phyloP scores from a whole-genome alignment of 1,284 basidiomycete species.

The Papiliotrema fonsecae region DNA sequence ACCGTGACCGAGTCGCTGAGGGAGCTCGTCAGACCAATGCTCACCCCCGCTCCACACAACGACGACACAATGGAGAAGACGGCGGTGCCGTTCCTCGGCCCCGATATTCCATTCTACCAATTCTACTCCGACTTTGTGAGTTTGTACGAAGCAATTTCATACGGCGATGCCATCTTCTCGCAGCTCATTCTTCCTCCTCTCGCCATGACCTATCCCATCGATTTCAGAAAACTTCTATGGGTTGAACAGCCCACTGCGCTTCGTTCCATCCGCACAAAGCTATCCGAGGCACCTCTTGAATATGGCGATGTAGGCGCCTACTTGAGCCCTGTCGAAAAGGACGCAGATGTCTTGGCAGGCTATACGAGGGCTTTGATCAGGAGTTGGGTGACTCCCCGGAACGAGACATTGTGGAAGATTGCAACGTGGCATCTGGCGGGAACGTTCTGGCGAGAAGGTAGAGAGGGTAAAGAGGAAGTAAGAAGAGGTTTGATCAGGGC shows the following conservation, averaged over 20 bases:
- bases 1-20: constrained; percentile 59
- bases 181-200: constrained; percentile 71
- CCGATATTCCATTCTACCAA: constrained; percentile 74
- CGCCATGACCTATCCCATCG: constrained; percentile 62
- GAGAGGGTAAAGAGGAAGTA: neutral
- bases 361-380: constrained; percentile 47
- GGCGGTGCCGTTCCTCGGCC: constrained; percentile 60
- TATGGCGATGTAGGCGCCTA: constrained; percentile 55
- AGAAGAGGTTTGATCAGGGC: constrained; percentile 2
- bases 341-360: constrained; percentile 60
- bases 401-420: constrained; percentile 60
- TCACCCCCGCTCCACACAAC: neutral
- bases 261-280: constrained; percentile 53
- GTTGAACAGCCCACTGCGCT: constrained; percentile 63
- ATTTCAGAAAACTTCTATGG: constrained; percentile 84
- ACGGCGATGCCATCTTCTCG: constrained; percentile 72
- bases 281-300: constrained; percentile 30
- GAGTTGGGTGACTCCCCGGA: constrained; percentile 34
- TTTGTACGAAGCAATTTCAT: constrained; percentile 85
- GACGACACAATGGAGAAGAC: constrained; percentile 55
- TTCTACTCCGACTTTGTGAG: constrained; percentile 88
- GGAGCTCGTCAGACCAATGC: constrained; percentile 43
- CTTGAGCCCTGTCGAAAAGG: constrained; percentile 66
- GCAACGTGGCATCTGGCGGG: constrained; percentile 75
- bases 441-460: constrained; percentile 61